phyloP scores from a whole-genome alignment of 2,329 filamentous ascomycete species.

The Hymenoscyphus occultus region DNA sequence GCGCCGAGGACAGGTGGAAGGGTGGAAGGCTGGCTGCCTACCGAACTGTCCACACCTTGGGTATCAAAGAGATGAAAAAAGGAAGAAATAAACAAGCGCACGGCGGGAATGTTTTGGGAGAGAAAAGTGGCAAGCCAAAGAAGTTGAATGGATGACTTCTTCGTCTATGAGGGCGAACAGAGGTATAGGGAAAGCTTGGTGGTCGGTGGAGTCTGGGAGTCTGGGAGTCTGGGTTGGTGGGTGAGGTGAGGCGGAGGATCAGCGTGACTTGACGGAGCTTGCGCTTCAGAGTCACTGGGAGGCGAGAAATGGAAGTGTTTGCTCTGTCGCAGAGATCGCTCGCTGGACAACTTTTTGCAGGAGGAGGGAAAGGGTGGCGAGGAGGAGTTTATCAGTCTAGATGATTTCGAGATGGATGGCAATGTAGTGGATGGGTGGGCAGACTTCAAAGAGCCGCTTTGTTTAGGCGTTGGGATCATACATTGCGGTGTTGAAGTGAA shows the following conservation, averaged over 20 bases:
- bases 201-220: background rate
- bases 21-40: background rate
- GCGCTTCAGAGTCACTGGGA: conserved; percentile 14
- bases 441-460: conserved; percentile 36
- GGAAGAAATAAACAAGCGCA: conserved; percentile 15
- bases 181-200: conserved; percentile 5
- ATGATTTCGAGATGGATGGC: background rate
- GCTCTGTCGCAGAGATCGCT: conserved; percentile 24
- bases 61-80: conserved; percentile 29
- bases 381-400: background rate
- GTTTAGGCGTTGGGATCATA: conserved; percentile 31
- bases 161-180: conserved; percentile 20
- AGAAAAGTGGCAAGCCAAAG: conserved; percentile 13
- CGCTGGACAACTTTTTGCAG: no score
- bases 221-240: background rate
- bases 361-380: background rate
- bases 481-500: conserved; percentile 28
- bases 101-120: conserved; percentile 16
- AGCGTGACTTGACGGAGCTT: background rate
- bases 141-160: conserved; percentile 14
- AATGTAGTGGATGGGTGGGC: conserved; percentile 16
- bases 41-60: conserved; percentile 17
- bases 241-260: background rate
- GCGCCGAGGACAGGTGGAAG: conserved; percentile 13
- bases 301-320: conserved; percentile 13